Evolutionary conservation across 345 rosid genomes (phyloP), one percentile per base, ranked within the genome.

Genomic region (Corchorus olitorius): DNA sequence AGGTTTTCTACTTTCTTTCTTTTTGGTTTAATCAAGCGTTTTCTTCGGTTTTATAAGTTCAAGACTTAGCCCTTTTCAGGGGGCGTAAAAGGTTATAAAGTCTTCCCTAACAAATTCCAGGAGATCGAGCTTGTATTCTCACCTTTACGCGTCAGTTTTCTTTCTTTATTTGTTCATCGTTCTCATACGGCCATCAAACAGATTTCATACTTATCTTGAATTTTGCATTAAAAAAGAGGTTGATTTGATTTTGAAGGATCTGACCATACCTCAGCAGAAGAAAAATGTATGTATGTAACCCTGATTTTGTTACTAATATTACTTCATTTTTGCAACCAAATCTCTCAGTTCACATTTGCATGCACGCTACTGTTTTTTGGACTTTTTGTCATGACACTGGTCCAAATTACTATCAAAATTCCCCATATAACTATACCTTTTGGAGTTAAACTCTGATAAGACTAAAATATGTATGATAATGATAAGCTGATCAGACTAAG

Each of bases 181-280:
- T 71, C 67, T 1, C 63, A 68, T 55, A 49, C 66, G 48, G 54
- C 10, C 27, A n/a, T 54, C 20, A 49, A 64, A 46, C 64, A n/a
- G 62, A 50, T 45, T 45, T 7, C 15, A 3, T 39, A 27, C 63
- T 8, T 71, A 69, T 35, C 50, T 69, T 59, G 1, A 56, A 59
- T 45, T 13, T 45, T 13, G 45, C 59, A 66, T n/a, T 49, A 45
- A 64, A 53, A 22, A 17, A 33, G 20, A 4, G 2, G 69, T 65
- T 78, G 53, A 43, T 60, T 45, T 62, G 53, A 77, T 33, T 60
- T 45, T 62, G 53, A 77, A 61, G 63, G 17, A 70, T 70, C 75
- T 19, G 20, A 35, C 34, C 60, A 56, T 10, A 13, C 61, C 37
- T 64, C 53, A 37, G 52, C 62, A 17, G 62, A 35, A 34, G 50